A percentile compares a stretch with the other conserved stretches of the same genome.
Evolutionary conservation across 495 filamentous ascomycete genomes (phyloP).

Genomic region (Penicillium roqueforti): DNA sequence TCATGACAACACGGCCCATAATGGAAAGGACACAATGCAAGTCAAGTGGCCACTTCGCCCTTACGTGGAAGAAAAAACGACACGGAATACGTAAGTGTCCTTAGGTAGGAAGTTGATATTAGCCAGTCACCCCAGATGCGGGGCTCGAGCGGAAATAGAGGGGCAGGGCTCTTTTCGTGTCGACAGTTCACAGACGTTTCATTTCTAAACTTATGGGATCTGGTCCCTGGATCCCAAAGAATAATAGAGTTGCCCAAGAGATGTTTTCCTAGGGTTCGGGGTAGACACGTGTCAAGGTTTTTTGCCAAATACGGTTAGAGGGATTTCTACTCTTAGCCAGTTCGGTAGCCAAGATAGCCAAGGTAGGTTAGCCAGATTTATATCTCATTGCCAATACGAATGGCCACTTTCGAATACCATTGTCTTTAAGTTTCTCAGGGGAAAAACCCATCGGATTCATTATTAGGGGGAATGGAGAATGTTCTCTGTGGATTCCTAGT

Average conservation of each 20-base stretch:
- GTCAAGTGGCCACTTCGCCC: not conserved
- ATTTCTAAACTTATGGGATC: not conserved
- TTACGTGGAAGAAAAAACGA: not conserved
- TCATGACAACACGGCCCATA: not conserved
- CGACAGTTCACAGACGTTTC: not conserved
- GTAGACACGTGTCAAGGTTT: conserved; percentile 7
- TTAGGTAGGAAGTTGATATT: not conserved
- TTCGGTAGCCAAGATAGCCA: not conserved
- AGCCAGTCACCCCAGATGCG: conserved; percentile 1
- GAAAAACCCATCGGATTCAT: not conserved
- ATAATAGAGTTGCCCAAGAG: conserved; percentile 2
- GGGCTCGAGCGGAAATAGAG: conserved; percentile 6
- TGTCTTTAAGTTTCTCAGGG: not conserved
- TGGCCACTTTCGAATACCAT: not conserved
- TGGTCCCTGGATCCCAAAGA: not conserved
- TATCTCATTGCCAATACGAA: not conserved
- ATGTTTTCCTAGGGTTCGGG: conserved; percentile 5
- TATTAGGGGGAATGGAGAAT: not conserved
- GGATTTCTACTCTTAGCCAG: not conserved
- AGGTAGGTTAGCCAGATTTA: not conserved
- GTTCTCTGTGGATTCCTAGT: conserved; percentile 3
- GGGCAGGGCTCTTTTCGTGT: not conserved
- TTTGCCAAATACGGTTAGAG: not conserved
- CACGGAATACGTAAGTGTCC: conserved; percentile 3
- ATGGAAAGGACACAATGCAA: not conserved